phyloP scores from a whole-genome alignment of 192 early-diverging fungal genomes.

The Coemansia sp. region DNA sequence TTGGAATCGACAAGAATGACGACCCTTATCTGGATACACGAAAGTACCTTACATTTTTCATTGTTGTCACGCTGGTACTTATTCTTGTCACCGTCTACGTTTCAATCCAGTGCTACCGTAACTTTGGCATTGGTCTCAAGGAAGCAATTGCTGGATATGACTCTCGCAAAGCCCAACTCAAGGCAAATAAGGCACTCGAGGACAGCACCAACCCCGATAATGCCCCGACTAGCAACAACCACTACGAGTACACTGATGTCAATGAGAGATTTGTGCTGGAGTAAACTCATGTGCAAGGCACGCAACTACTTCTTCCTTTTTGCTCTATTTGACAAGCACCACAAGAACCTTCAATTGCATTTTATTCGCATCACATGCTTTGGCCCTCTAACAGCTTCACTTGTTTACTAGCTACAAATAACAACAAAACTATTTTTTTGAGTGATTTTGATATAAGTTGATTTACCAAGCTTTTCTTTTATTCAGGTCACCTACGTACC shows the following conservation, averaged over 20 bases:
- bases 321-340: background rate
- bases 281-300: conserved; percentile 12
- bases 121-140: conserved; percentile 55
- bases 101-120: conserved; percentile 52
- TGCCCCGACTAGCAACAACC: background rate
- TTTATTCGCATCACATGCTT: background rate
- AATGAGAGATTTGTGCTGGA: conserved; percentile 51
- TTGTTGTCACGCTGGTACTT: conserved; percentile 52
- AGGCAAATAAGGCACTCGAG: conserved; percentile 32
- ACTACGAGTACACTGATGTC: conserved; percentile 52
- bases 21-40: conserved; percentile 55
- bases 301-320: background rate
- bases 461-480: background rate
- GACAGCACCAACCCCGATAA: conserved; percentile 7
- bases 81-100: conserved; percentile 54
- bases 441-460: too few species aligned
- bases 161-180: conserved; percentile 65
- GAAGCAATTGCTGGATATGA: conserved; percentile 55
- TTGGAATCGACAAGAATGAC: conserved; percentile 41
- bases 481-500: background rate
- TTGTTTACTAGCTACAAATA: background rate
- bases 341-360: background rate
- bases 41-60: conserved; percentile 57
- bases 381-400: conserved; percentile 5
- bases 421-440: background rate